Base-by-base conservation (phyloP, 139 green algal genomes). In the Closterium sp. region DNA sequence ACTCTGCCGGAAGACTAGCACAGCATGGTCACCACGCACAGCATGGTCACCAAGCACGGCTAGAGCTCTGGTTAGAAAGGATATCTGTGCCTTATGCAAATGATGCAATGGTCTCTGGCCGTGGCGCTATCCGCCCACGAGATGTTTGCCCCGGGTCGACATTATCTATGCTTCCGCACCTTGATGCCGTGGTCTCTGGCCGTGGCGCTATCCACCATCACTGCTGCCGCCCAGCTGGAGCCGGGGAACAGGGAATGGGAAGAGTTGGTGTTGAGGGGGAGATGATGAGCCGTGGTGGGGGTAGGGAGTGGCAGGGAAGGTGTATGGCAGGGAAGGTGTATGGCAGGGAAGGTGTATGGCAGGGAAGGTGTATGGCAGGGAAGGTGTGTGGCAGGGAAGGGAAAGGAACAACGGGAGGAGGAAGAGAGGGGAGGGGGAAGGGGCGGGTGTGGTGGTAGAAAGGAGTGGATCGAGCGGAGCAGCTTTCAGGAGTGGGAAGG, bases 121-220 rank as follows among this genome's bases (percentile, higher is more conserved):
- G 64, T 33, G 88, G n/a, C 31, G 89, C n/a, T 34, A 3, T 31
- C n/a, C n/a, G 28, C 88, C n/a, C n/a, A n/a, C n/a, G n/a, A n/a
- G n/a, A n/a, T n/a, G n/a, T n/a, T n/a, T n/a, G n/a, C n/a, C n/a
- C n/a, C n/a, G n/a, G n/a, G n/a, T n/a, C n/a, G n/a, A n/a, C n/a
- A n/a, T n/a, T n/a, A n/a, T n/a, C n/a, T n/a, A n/a, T n/a, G n/a
- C n/a, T n/a, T n/a, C n/a, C n/a, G n/a, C 31, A 90, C 87, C 28
- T 85, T 34, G 86, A 90, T 90, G 10, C 87, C 87, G 35, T 90
- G 87, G 32, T 84, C 32, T 25, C 87, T 33, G n/a, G 87, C 87
- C 16, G n/a, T 28, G 25, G n/a, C 28, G 16, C 87, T 90, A 10
- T 90, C 35, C 30, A 90, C 87, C 34, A 91, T 31, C 88, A 91